These are phyloP conservation scores for Solanum verrucosum DNA, from an alignment of 257 asterid genomes.

Conservation along the genomic window DNA sequence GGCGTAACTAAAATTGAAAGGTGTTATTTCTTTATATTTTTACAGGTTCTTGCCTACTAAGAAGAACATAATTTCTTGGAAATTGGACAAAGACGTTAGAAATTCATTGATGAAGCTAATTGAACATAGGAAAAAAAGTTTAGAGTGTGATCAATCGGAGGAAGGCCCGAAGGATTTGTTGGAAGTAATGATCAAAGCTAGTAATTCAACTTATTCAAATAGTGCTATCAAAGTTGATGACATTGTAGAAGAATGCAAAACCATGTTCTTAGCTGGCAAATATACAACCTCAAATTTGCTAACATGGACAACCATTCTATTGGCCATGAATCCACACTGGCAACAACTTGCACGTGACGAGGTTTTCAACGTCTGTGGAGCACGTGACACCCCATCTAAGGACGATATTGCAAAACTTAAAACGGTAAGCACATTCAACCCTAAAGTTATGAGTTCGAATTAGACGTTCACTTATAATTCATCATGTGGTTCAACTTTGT, in stretches of 20 bases:
- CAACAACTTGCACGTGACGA: constrained; percentile 99
- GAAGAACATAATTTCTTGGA: constrained; percentile 75
- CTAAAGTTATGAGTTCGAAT: neutral
- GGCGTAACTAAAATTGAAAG: neutral
- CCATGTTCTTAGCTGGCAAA: constrained; percentile 83
- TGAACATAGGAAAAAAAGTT: constrained; percentile 26
- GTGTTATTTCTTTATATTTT: neutral
- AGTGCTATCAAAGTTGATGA: constrained; percentile 36
- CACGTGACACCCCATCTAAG: constrained; percentile 70
- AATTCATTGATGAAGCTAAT: constrained; percentile 56
- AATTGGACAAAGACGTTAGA: constrained; percentile 71
- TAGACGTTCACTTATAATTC: neutral
- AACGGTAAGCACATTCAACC: constrained; percentile 34
- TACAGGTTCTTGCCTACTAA: constrained; percentile 65
- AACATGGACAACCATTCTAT: constrained; percentile 80
- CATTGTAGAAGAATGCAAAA: constrained; percentile 91
- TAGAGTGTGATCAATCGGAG: constrained; percentile 21
- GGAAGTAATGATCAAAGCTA: constrained; percentile 72
- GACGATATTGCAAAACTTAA: constrained; percentile 70
- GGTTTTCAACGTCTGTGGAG: constrained; percentile 68
- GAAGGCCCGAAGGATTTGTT: constrained; percentile 68
- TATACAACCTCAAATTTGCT: constrained; percentile 79
- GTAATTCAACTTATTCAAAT: neutral
- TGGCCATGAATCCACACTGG: constrained; percentile 95
- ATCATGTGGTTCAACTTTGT: neutral